Conservation (phyloP, 257 asterid genomes). For the Nicotiana undulata region DNA sequence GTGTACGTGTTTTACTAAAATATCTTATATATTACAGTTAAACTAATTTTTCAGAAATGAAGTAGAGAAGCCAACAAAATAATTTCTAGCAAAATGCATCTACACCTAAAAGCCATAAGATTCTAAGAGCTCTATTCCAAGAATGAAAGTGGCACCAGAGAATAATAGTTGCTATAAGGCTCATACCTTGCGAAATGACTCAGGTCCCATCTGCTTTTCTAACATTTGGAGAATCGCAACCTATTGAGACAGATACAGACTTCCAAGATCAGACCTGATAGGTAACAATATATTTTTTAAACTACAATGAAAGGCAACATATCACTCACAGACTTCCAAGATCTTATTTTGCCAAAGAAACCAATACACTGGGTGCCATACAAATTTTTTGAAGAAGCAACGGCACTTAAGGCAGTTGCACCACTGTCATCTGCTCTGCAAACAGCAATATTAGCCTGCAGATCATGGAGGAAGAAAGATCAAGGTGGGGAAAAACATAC, state of each 20-base stretch:
- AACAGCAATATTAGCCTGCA: slow-evolving; percentile 92
- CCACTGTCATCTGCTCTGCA: slow-evolving; percentile 94
- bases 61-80: background rate
- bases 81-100: background rate
- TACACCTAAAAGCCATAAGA: background rate
- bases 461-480: background rate
- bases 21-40: background rate
- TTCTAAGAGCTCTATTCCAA: background rate
- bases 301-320: slow-evolving; percentile 7
- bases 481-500: background rate
- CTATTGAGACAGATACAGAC: slow-evolving; percentile 27
- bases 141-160: background rate
- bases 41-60: background rate
- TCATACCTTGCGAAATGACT: slow-evolving; percentile 90
- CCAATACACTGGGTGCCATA: slow-evolving; percentile 93
- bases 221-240: slow-evolving; percentile 96
- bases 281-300: background rate
- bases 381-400: slow-evolving; percentile 74
- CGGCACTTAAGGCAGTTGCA: slow-evolving; percentile 80
- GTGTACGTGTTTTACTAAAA: background rate
- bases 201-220: slow-evolving; percentile 99
- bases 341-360: slow-evolving; percentile 91
- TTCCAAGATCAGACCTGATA: background rate
- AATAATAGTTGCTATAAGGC: slow-evolving; percentile 7
- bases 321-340: slow-evolving; percentile 91